phyloP scores from a whole-genome alignment of 2,329 filamentous ascomycete genomes.

The Fusarium sp. region DNA sequence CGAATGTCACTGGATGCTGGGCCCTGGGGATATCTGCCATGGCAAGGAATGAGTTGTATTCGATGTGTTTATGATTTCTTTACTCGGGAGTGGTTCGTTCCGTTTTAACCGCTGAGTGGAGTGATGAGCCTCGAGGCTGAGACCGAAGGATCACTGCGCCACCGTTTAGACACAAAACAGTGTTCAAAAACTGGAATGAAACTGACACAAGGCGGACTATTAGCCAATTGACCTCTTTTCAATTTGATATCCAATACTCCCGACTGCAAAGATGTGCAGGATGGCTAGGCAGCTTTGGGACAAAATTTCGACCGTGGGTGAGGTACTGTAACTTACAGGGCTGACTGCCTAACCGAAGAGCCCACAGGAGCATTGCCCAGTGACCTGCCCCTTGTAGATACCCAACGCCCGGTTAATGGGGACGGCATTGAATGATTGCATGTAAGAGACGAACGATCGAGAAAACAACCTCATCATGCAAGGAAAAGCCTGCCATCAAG shows the following conservation, averaged over 20 bases:
- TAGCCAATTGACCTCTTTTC: rapidly evolving
- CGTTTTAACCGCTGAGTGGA: not conserved
- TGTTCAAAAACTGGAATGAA: rapidly evolving
- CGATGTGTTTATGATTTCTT: not conserved
- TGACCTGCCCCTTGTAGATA: not conserved
- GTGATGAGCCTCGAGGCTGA: not conserved
- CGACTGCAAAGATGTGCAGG: rapidly evolving
- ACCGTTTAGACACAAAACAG: not conserved
- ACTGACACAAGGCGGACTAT: rapidly evolving
- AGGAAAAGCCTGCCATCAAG: no score
- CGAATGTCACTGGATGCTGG: rapidly evolving
- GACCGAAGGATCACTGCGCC: not conserved
- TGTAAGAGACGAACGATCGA: no score
- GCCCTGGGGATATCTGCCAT: rapidly evolving
- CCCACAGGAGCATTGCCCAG: not conserved
- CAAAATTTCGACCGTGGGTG: no score
- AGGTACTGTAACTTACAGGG: not conserved
- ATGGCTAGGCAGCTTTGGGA: no score
- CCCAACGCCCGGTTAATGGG: no score
- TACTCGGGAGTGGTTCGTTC: not conserved
- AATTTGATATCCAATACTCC: rapidly evolving
- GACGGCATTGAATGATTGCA: no score
- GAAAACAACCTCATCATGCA: no score
- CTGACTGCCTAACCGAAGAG: not conserved
- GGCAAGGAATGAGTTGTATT: not conserved